phyloP scores from a whole-genome alignment of 192 early-diverging fungal species.

The Globomyces pollinis-pini region DNA sequence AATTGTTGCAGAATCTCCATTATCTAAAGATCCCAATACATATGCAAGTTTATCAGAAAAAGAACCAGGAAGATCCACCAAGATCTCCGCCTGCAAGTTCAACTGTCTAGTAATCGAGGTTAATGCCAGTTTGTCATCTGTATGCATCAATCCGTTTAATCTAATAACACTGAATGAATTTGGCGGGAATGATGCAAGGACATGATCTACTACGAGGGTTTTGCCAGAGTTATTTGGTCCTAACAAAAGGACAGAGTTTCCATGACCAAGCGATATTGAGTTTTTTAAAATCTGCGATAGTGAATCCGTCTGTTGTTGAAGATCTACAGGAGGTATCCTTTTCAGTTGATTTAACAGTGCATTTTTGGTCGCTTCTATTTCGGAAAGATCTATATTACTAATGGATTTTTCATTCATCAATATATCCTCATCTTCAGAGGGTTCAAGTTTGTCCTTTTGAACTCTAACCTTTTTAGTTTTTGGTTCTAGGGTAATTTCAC shows the following conservation, averaged over 20 bases:
- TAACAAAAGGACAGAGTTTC: conserved; percentile 78
- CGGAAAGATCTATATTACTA: too few relatives aligned
- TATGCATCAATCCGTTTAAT: conserved; percentile 71
- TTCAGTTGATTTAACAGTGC: too few relatives aligned
- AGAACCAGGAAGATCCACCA: conserved; percentile 25
- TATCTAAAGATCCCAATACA: conserved; percentile 55
- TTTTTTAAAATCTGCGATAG: too few relatives aligned
- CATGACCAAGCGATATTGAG: conserved; percentile 62
- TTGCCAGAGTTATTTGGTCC: conserved; percentile 79
- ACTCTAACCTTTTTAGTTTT: too few relatives aligned
- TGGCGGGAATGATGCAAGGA: conserved; percentile 18
- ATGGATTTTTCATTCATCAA: too few relatives aligned
- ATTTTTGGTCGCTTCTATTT: too few relatives aligned
- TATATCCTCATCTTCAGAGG: too few relatives aligned
- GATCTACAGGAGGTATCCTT: too few relatives aligned
- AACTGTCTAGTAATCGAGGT: conserved; percentile 79
- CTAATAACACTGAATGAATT: conserved; percentile 56
- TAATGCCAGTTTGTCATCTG: conserved; percentile 71
- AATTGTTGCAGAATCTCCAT: conserved; percentile 37
- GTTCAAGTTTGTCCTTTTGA: too few relatives aligned
- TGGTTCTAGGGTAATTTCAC: too few relatives aligned
- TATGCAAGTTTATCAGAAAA: conserved; percentile 64
- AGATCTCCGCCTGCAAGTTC: conserved; percentile 37
- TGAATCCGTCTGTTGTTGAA: too few relatives aligned
- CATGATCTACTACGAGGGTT: conserved; percentile 32